These are phyloP conservation scores for Arctostaphylos glauca DNA, from an alignment of 148 eudicot genomes.

Conservation along the genomic window DNA sequence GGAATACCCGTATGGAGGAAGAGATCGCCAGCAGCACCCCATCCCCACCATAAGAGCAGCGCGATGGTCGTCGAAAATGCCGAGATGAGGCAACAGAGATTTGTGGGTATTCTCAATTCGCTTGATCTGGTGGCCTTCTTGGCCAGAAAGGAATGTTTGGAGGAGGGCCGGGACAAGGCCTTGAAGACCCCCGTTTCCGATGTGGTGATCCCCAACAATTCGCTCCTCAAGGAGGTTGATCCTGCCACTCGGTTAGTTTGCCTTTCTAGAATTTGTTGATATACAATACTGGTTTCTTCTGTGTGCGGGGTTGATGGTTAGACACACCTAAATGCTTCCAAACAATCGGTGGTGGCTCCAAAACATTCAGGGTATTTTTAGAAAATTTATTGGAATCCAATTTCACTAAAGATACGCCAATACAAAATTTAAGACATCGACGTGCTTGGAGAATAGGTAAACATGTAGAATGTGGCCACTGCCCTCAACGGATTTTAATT, in stretches of 20 bases:
- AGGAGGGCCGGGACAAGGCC: slow-evolving; percentile 83
- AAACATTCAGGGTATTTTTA: not conserved
- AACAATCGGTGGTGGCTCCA: not conserved
- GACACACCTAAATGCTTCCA: not conserved
- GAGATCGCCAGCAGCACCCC: slow-evolving; percentile 28
- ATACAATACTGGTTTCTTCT: too few species aligned
- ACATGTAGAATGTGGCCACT: not conserved
- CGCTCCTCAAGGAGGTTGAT: slow-evolving; percentile 81
- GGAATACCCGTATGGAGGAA: slow-evolving; percentile 87
- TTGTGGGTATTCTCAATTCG: slow-evolving; percentile 85
- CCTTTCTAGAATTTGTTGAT: not conserved
- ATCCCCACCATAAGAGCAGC: not conserved
- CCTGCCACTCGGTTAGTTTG: slow-evolving; percentile 83
- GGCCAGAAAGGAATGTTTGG: slow-evolving; percentile 69
- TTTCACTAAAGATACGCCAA: too few species aligned
- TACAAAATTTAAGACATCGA: too few species aligned
- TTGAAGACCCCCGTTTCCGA: slow-evolving; percentile 84
- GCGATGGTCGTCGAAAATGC: slow-evolving; percentile 44
- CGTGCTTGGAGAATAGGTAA: not conserved
- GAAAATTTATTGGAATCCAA: too few species aligned
- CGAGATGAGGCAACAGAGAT: slow-evolving; percentile 67
- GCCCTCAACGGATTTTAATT: not conserved
- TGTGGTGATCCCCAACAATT: slow-evolving; percentile 56
- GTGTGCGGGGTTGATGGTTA: not conserved
- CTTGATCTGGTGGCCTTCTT: slow-evolving; percentile 82